Evolutionary conservation across 371 early-diverging fungal species (phyloP).

Genomic region (Mortierella polycephala): DNA sequence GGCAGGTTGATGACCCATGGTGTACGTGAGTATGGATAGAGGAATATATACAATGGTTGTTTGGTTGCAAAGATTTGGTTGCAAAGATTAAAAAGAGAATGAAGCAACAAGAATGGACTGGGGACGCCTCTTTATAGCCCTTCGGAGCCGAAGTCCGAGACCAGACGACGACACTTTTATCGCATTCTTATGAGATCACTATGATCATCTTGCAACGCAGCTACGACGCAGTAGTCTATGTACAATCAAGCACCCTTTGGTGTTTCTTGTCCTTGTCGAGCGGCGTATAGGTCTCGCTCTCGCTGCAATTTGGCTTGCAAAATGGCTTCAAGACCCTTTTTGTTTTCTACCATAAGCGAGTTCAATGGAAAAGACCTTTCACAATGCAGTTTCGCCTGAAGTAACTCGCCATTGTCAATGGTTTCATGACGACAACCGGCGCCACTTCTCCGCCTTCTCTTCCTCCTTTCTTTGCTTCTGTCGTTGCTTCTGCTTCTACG

Average conservation of each 20-base stretch:
- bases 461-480: background rate
- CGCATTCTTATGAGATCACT: no score
- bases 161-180: no score
- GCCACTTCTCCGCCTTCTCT: background rate
- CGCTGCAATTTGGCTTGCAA: conserved; percentile 25
- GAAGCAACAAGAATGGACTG: no score
- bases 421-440: no score
- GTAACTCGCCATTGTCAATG: background rate
- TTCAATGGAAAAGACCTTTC: background rate
- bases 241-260: no score
- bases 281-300: conserved; percentile 25
- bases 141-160: no score
- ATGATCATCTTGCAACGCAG: no score
- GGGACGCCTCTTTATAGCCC: no score
- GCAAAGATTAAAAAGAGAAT: no score
- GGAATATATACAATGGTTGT: no score
- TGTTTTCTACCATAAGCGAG: background rate
- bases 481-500: background rate
- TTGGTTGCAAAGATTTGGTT: no score
- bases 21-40: background rate
- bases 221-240: no score
- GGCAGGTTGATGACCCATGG: conserved; percentile 9
- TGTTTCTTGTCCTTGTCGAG: background rate
- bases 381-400: background rate
- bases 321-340: conserved; percentile 1